Evolutionary conservation across 75 land plant genomes (phyloP), one percentile per base, ranked within the genome.

Genomic region (Pinus albicaulis): DNA sequence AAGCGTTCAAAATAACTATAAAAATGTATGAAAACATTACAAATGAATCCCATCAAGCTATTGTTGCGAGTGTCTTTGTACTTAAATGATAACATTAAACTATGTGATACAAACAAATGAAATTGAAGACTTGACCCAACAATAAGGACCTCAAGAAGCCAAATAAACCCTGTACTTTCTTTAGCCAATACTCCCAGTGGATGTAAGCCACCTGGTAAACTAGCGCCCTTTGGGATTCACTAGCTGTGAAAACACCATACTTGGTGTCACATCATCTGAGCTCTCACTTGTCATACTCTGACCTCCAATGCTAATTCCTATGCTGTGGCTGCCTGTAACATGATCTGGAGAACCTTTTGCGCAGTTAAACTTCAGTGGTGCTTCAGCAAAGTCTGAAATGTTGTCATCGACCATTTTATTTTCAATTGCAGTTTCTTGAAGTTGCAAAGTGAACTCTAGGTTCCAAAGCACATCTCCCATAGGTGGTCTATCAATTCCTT

Each of bases 391-490:
- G 59, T 57, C 59, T 57, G 22, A 4, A 11, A 19, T n/a, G 59
- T 22, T 57, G 59, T 57, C 59, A 57, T 57, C 22, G 7, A 57
- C 59, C 59, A 57, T 25, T 5, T 53, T 48, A 10, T 48, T 48
- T 48, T 48, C 34, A 28, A 20, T 64, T 24, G 68, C 38, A 64
- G 68, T 64, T 15, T 80, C 55, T 25, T 77, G 80, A n/a, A 80
- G 22, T 36, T 76, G 80, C 80, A 80, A 44, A 23, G 55, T 12
- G 56, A 58, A 74, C 31, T 82, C 84, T 17, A 82, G 25, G 53
- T 80, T 62, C 84, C 84, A 82, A 52, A 82, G 76, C 58, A 82
- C 84, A 72, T 82, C 84, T 41, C 83, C 84, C 75, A 82, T 82
- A 31, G 84, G 44, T 13, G 84, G 84, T 38, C 84, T 69, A 20